These are phyloP conservation scores for Colletotrichum tofieldiae DNA, from an alignment of 2,329 filamentous ascomycete species.

Conservation along the genomic window DNA sequence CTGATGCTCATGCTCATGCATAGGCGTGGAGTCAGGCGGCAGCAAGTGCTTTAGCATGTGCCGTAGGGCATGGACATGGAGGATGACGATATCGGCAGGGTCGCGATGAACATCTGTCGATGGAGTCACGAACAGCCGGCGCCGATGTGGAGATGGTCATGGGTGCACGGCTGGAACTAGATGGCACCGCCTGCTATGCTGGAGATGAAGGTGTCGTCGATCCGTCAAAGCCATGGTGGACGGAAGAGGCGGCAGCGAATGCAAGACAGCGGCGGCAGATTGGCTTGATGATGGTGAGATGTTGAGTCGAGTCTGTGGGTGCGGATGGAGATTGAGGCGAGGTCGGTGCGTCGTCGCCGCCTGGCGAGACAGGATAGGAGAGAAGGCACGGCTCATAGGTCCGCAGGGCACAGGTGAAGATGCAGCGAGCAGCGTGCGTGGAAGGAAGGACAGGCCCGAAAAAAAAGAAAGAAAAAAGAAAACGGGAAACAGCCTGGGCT, in stretches of 20 bases:
- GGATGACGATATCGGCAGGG: slow-evolving; percentile 28
- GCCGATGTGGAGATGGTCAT: slow-evolving; percentile 35
- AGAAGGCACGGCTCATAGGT: background rate
- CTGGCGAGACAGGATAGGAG: background rate
- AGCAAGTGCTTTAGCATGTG: slow-evolving; percentile 14
- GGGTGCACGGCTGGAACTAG: slow-evolving; percentile 33
- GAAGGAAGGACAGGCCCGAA: background rate
- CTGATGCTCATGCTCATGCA: slow-evolving; percentile 15
- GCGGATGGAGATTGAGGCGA: slow-evolving; percentile 31
- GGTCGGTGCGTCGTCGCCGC: slow-evolving; percentile 32
- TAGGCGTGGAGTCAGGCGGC: background rate
- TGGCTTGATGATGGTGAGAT: slow-evolving; percentile 37
- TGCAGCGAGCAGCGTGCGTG: background rate
- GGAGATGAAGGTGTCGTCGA: slow-evolving; percentile 38
- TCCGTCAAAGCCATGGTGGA: slow-evolving; percentile 25
- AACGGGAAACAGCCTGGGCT: background rate
- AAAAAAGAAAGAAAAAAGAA: background rate
- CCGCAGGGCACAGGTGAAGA: background rate
- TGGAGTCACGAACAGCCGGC: slow-evolving; percentile 6
- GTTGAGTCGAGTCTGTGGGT: slow-evolving; percentile 22
- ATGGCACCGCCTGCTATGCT: slow-evolving; percentile 37
- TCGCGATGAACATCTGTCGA: slow-evolving; percentile 2
- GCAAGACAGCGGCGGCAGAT: slow-evolving; percentile 35
- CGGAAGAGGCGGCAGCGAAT: slow-evolving; percentile 36
- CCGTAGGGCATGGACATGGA: slow-evolving; percentile 12